A percentile compares a stretch with the other conserved stretches of the same genome.
phyloP scores from a whole-genome alignment of 208 protist genomes.

The Wallacemonas rigidus region DNA sequence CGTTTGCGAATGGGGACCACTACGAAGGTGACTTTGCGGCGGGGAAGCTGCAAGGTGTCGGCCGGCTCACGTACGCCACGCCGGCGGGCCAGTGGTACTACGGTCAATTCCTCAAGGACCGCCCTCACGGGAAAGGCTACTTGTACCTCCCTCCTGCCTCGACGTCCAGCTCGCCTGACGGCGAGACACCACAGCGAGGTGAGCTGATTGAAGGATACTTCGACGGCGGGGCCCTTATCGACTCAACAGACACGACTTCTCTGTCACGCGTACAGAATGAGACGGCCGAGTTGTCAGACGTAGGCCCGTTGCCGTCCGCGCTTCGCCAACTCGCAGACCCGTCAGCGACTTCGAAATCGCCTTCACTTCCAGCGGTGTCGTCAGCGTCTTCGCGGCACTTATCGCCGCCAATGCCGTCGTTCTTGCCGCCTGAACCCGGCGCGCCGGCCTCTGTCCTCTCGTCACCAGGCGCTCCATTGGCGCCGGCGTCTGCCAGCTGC shows the following conservation, averaged over 20 bases:
- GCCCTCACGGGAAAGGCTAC: conserved; percentile 57
- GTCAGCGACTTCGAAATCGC: not conserved
- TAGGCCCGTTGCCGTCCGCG: not conserved
- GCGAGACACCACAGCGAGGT: conserved; percentile 8
- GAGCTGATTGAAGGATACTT: conserved; percentile 37
- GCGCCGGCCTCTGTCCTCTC: conserved; percentile 12
- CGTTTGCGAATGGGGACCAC: conserved; percentile 60
- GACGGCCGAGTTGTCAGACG: not conserved
- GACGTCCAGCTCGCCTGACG: not conserved
- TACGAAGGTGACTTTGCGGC: conserved; percentile 53
- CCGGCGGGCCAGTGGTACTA: conserved; percentile 47
- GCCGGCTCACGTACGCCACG: conserved; percentile 36
- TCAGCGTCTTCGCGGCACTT: not conserved
- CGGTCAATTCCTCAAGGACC: conserved; percentile 56
- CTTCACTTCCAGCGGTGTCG: not conserved
- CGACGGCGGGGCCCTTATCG: conserved; percentile 30
- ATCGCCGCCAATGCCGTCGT: not conserved
- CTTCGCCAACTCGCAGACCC: not conserved
- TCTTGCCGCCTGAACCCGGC: not conserved
- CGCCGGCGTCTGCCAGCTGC: conserved; percentile 23
- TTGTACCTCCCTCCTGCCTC: conserved; percentile 20
- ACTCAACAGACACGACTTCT: conserved; percentile 19
- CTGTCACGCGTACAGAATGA: conserved; percentile 7
- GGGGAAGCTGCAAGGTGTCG: conserved; percentile 53
- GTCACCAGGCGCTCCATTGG: conserved; percentile 1